Evolutionary conservation across 805 yeast genomes (phyloP), one percentile per base, ranked within the genome.

Genomic region (Groenewaldozyma tartarivorans): DNA sequence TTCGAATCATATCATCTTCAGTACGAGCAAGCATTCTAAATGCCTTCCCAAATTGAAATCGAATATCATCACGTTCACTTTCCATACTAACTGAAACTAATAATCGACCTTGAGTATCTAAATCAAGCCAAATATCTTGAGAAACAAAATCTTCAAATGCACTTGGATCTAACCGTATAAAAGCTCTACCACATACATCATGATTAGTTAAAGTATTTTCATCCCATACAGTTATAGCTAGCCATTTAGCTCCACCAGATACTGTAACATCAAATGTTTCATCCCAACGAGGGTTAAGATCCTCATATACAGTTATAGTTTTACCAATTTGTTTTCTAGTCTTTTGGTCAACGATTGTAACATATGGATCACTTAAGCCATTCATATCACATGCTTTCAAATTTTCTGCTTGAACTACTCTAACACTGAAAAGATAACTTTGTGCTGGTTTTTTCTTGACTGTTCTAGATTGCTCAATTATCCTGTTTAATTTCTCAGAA

Each of bases 281-380:
- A 52, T 84, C 83, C 94, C 94, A 90, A 13, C 71, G 74, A 0
- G 96, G 96, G 50, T 77, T 76, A 26, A 72, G 62, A 3, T 78
- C 74, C 40, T 74, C 74, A 22, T 68, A 65, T 3, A 82, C 65
- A 0, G 79, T 71, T 49, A 83, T 67, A 0, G 97, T 88, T 45
- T 74, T 77, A 2, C 81, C 88, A 26, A 83, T 63, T 21, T 76
- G 75, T 39, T 63, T 67, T 30, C 74, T 66, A 2, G 68, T 67
- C 30, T 59, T 60, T 4, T 79, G 70, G 50, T 81, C 86, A 4
- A 74, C 66, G 13, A 85, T 53, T 0, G 84, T 74, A 1, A 81
- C 78, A 48, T 77, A 77, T 0, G 85, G 71, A 47, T 73, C 76
- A 4, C 74, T 61, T 3, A 63, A 46, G 0, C 79, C 73, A 47